Conservation (phyloP, 1,284 basidiomycete species). For the Ceratorhiza oryzae-sativae region DNA sequence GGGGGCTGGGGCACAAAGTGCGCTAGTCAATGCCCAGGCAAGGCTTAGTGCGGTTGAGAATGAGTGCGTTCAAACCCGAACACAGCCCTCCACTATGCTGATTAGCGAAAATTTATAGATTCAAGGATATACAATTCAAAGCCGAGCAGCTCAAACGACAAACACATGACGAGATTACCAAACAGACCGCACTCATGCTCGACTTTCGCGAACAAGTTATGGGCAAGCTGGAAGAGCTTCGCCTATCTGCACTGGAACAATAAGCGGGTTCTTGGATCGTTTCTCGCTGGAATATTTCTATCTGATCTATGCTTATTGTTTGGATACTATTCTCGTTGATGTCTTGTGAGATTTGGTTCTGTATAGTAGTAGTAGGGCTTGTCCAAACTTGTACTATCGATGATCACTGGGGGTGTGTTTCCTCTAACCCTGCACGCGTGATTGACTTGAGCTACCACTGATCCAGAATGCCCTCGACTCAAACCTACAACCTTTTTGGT, state of each 20-base stretch:
- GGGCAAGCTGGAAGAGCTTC: conserved; percentile 25
- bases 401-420: neutral
- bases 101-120: neutral
- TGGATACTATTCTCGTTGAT: neutral
- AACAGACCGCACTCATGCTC: conserved; percentile 11
- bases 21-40: conserved; percentile 22
- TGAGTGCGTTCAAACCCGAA: conserved; percentile 3
- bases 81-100: neutral
- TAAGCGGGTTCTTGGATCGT: neutral
- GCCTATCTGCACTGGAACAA: neutral
- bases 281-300: no score
- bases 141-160: conserved; percentile 31
- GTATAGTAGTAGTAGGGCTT: neutral
- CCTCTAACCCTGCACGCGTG: neutral
- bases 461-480: neutral
- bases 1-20: conserved; percentile 29
- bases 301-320: neutral
- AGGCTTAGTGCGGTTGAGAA: conserved; percentile 23
- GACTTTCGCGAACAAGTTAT: conserved; percentile 33
- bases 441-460: neutral
- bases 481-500: conserved; percentile 41
- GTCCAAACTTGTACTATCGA: neutral
- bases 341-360: conserved; percentile 16
- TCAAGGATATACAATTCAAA: conserved; percentile 28
- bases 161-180: conserved; percentile 25